These are phyloP conservation scores for Peterozyma xylosa DNA, from an alignment of 805 yeast species.

Conservation along the genomic window DNA sequence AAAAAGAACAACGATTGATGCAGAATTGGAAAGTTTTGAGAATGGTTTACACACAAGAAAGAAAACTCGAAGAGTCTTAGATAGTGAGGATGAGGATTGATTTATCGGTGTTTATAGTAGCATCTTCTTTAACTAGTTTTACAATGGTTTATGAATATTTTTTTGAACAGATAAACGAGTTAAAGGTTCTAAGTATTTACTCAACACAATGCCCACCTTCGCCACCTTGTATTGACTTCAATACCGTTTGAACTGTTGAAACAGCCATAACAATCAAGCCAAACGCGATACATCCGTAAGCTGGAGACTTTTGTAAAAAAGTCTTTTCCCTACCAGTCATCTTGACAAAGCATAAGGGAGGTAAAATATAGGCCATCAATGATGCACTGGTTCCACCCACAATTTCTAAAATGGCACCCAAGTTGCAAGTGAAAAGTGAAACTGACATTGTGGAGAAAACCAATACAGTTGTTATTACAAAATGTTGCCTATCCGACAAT, in stretches of 20 bases:
- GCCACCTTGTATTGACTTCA: constrained; percentile 30
- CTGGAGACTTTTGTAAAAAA: constrained; percentile 41
- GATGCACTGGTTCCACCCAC: constrained; percentile 94
- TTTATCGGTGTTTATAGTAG: too few relatives aligned
- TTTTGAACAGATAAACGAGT: neutral
- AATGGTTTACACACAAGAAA: constrained; percentile 1
- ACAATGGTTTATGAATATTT: constrained; percentile 7
- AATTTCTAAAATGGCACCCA: constrained; percentile 83
- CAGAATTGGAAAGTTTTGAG: constrained; percentile 3
- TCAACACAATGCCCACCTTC: constrained; percentile 43
- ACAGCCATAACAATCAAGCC: constrained; percentile 74
- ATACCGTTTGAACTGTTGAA: constrained; percentile 70
- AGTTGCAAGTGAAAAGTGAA: constrained; percentile 73
- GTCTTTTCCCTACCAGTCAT: constrained; percentile 43
- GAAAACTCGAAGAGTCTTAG: constrained; percentile 6
- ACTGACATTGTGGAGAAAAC: constrained; percentile 68
- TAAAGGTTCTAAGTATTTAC: constrained; percentile 4
- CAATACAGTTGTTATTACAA: constrained; percentile 54
- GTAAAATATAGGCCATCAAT: constrained; percentile 84
- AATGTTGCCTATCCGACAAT: constrained; percentile 43
- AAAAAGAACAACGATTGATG: neutral
- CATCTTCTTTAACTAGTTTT: too few relatives aligned
- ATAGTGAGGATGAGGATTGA: constrained; percentile 10
- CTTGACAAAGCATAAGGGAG: constrained; percentile 75
- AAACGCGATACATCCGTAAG: constrained; percentile 54